Conservation (phyloP, 1,139 yeast species). For the Saccharomyces uvarum region DNA sequence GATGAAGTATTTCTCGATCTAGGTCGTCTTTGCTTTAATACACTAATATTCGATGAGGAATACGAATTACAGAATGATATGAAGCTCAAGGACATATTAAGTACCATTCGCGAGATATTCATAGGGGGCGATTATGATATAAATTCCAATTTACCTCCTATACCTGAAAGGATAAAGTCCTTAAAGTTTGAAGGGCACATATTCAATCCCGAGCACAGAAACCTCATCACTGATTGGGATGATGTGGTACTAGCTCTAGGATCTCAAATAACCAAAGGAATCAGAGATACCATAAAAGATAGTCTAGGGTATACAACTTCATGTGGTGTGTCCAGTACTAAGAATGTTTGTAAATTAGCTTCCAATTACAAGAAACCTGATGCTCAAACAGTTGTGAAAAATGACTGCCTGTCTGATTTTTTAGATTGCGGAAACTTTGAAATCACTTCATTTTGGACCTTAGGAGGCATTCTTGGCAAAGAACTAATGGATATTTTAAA, state of each 20-base stretch:
- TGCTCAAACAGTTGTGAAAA: constrained; percentile 67
- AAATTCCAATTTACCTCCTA: constrained; percentile 39
- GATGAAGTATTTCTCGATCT: constrained; percentile 88
- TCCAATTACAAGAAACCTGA: constrained; percentile 82
- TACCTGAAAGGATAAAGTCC: constrained; percentile 39
- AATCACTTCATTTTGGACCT: constrained; percentile 71
- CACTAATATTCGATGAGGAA: constrained; percentile 28
- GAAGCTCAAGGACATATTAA: constrained; percentile 5
- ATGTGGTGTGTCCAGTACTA: constrained; percentile 75
- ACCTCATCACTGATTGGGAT: constrained; percentile 64
- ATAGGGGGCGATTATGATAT: constrained; percentile 23
- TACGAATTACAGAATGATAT: constrained; percentile 30
- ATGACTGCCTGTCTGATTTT: constrained; percentile 43
- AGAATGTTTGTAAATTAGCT: constrained; percentile 79
- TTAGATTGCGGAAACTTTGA: constrained; percentile 47
- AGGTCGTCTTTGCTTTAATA: constrained; percentile 46
- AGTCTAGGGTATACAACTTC: constrained; percentile 79
- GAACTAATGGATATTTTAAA: constrained; percentile 41
- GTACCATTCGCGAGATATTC: constrained; percentile 15
- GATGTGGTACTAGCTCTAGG: constrained; percentile 66
- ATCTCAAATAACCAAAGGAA: constrained; percentile 45
- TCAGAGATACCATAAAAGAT: constrained; percentile 47
- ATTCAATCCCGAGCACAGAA: constrained; percentile 14
- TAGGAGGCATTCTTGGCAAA: constrained; percentile 87
- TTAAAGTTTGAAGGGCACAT: constrained; percentile 21